Conservation (phyloP, 257 asterid genomes). For the Vinca minor region DNA sequence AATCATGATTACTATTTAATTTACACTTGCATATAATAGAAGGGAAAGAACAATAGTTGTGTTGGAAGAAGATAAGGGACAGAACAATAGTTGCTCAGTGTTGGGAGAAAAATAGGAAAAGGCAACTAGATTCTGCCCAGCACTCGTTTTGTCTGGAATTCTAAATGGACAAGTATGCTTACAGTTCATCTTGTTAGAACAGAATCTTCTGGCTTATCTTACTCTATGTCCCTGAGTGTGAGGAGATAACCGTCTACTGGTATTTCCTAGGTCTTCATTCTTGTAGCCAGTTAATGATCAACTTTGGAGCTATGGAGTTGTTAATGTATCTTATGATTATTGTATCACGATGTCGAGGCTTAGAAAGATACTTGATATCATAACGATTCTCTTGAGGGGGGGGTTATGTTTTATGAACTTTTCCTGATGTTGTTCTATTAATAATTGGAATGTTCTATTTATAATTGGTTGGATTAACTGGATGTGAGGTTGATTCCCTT, state of each 20-base stretch:
- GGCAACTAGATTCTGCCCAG: neutral
- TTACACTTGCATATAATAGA: no score
- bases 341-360: neutral
- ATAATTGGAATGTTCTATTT: neutral
- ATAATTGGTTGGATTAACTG: no score
- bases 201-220: neutral
- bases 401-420: neutral
- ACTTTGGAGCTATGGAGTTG: neutral
- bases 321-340: neutral
- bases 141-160: neutral
- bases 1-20: no score
- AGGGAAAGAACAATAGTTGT: no score
- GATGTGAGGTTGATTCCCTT: no score
- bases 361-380: neutral
- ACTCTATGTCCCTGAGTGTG: neutral
- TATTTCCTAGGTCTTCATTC: neutral
- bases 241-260: neutral
- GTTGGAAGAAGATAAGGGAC: no score
- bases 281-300: neutral
- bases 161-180: neutral
- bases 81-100: no score
- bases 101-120: no score
- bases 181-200: neutral
- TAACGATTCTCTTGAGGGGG: neutral
- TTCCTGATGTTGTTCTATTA: neutral